phyloP scores from a whole-genome alignment of 305 asterid genomes.

The Andrographis paniculata region DNA sequence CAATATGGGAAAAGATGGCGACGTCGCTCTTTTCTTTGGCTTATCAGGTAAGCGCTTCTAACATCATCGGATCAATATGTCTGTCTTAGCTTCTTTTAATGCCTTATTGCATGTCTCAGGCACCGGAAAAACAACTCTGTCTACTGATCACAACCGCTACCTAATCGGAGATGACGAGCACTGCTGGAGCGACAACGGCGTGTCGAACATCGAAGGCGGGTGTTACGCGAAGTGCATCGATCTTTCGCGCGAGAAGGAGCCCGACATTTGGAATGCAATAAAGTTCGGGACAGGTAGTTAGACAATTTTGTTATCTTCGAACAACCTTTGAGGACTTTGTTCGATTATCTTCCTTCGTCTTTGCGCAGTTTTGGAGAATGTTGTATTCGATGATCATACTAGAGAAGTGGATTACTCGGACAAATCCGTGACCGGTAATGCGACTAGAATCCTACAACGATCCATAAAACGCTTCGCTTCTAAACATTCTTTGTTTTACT shows the following conservation, averaged over 20 bases:
- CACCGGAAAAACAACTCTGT: constrained; percentile 93
- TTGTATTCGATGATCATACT: constrained; percentile 87
- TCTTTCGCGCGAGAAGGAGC: constrained; percentile 83
- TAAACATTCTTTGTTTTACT: background rate
- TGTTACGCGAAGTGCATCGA: constrained; percentile 98
- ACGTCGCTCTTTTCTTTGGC: constrained; percentile 98
- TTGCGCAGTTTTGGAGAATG: constrained; percentile 77
- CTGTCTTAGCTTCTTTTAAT: background rate
- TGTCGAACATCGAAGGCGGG: constrained; percentile 95
- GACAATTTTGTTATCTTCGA: no score
- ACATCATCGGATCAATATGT: constrained; percentile 20
- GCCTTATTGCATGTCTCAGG: constrained; percentile 29
- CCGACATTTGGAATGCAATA: constrained; percentile 98
- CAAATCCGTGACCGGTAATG: constrained; percentile 87
- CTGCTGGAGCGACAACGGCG: constrained; percentile 94
- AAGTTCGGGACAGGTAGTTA: constrained; percentile 89
- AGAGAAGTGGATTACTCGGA: constrained; percentile 86
- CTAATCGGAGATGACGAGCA: constrained; percentile 98
- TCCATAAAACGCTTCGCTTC: constrained; percentile 1
- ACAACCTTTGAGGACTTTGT: background rate
- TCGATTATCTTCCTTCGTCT: background rate
- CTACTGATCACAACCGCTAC: constrained; percentile 89
- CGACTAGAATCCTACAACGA: background rate
- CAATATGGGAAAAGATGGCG: constrained; percentile 97
- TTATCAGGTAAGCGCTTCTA: constrained; percentile 96